phyloP scores from a whole-genome alignment of 2,329 filamentous ascomycete genomes.

The Hypocrella siamensis region DNA sequence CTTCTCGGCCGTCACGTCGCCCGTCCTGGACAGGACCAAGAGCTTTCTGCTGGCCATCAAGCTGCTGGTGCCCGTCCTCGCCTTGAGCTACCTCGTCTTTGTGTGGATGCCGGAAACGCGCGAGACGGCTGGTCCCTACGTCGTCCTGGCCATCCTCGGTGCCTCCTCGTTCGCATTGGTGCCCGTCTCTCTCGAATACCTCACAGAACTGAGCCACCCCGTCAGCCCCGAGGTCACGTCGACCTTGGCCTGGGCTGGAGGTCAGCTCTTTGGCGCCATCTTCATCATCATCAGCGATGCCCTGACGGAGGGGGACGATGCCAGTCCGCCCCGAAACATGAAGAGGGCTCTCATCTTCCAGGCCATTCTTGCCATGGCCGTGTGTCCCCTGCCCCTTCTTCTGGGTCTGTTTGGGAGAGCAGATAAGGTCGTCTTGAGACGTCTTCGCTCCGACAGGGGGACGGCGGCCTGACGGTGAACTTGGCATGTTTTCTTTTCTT shows the following conservation, averaged over 20 bases:
- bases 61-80: slow-evolving; percentile 58
- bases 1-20: slow-evolving; percentile 57
- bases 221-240: slow-evolving; percentile 74
- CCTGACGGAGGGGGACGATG: slow-evolving; percentile 39
- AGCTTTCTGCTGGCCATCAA: slow-evolving; percentile 61
- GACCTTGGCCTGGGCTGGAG: slow-evolving; percentile 71
- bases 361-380: slow-evolving; percentile 50
- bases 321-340: slow-evolving; percentile 55
- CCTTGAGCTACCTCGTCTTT: slow-evolving; percentile 57
- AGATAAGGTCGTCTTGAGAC: slow-evolving; percentile 32
- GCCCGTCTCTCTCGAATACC: slow-evolving; percentile 71
- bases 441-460: slow-evolving; percentile 28
- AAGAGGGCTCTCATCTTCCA: slow-evolving; percentile 61
- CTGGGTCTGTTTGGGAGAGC: slow-evolving; percentile 54
- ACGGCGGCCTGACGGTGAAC: neutral
- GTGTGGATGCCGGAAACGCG: slow-evolving; percentile 57
- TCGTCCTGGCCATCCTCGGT: slow-evolving; percentile 61
- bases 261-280: slow-evolving; percentile 69
- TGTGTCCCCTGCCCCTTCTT: slow-evolving; percentile 50
- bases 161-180: slow-evolving; percentile 67
- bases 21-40: slow-evolving; percentile 75
- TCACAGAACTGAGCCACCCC: slow-evolving; percentile 78
- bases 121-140: slow-evolving; percentile 52
- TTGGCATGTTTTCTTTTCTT: too few species aligned
- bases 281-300: slow-evolving; percentile 77